Percentiles rank a stretch among this genome's conserved stretches.
Evolutionary conservation across 2,329 filamentous ascomycete species (phyloP).

Genomic region (Ilyonectria sp.): DNA sequence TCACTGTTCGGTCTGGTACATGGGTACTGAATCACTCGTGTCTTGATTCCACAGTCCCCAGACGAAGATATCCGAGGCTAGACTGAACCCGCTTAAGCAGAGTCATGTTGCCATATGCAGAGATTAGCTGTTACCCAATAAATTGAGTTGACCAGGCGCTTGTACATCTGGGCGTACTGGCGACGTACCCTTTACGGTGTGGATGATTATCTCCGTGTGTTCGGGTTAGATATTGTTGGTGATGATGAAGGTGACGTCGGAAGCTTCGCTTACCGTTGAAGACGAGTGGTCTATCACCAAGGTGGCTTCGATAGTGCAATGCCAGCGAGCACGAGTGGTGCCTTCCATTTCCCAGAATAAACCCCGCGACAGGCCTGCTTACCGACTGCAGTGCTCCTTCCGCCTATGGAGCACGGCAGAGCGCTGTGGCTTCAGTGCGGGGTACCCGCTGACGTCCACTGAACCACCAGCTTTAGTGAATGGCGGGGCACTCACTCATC

Average conservation of each 20-base stretch:
- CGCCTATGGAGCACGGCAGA: background rate
- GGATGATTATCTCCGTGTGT: slow-evolving; percentile 1
- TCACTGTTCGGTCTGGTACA: background rate
- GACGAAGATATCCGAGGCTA: background rate
- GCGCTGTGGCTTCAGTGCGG: background rate
- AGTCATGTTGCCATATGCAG: slow-evolving; percentile 19
- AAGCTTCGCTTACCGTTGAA: slow-evolving; percentile 21
- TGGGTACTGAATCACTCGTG: background rate
- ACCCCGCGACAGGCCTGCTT: background rate
- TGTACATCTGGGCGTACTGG: background rate
- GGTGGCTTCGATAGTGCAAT: slow-evolving; percentile 24
- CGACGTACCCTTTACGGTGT: background rate
- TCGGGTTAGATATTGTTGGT: background rate
- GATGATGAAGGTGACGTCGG: background rate
- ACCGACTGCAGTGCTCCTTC: background rate
- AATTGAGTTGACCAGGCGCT: slow-evolving; percentile 5
- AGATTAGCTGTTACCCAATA: slow-evolving; percentile 23
- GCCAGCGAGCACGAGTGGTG: background rate
- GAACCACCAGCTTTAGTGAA: background rate
- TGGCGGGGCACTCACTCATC: slow-evolving; percentile 1
- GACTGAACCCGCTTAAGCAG: slow-evolving; percentile 1
- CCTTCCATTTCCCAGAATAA: background rate
- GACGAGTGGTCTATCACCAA: slow-evolving; percentile 17
- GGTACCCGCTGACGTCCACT: background rate
- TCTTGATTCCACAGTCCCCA: background rate